These are phyloP conservation scores for Talaromyces sp. DNA, from an alignment of 2,329 filamentous ascomycete genomes.

Conservation along the genomic window DNA sequence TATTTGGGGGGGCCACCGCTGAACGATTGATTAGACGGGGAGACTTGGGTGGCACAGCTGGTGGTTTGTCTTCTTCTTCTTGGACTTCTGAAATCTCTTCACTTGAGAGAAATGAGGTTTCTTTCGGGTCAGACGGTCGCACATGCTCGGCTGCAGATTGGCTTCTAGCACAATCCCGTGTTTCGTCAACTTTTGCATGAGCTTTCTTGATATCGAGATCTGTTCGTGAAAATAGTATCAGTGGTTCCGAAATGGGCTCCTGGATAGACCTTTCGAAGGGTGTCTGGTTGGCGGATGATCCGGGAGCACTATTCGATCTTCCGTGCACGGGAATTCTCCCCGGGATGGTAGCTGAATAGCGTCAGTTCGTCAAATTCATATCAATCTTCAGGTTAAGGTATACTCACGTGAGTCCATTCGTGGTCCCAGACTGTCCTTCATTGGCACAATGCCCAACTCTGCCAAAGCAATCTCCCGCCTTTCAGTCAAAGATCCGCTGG, in stretches of 20 bases:
- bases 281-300: constrained; percentile 16
- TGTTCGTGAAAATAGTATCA: constrained; percentile 13
- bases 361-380: background rate
- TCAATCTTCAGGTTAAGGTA: background rate
- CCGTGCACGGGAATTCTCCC: constrained; percentile 26
- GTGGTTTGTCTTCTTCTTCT: constrained; percentile 18
- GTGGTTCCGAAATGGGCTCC: constrained; percentile 18
- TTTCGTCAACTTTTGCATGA: background rate
- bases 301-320: constrained; percentile 27
- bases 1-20: background rate
- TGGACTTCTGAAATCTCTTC: background rate
- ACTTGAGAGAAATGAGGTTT: background rate
- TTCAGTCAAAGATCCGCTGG: constrained; percentile 17
- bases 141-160: background rate
- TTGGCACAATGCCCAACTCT: constrained; percentile 19
- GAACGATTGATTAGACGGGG: constrained; percentile 21
- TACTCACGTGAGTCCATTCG: constrained; percentile 29
- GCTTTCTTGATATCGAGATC: background rate
- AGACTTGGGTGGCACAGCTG: constrained; percentile 29
- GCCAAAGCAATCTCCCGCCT: constrained; percentile 23
- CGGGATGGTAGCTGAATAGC: constrained; percentile 28
- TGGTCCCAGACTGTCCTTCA: constrained; percentile 21
- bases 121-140: background rate
- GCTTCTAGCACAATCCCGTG: background rate
- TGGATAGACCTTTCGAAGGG: constrained; percentile 14